Conservation (phyloP, 345 rosid genomes). For the thale cress (Arabidopsis thaliana) region TAIR10.1 NC_003070.9:4196501-4197000, state of each 20-base stretch:
- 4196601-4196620: slow-evolving; percentile 46
- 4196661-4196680: slow-evolving; percentile 21
- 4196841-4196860: slow-evolving; percentile 22
- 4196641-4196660: slow-evolving; percentile 32
- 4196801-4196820: slow-evolving; percentile 26
- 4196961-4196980: neutral
- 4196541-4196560: slow-evolving; percentile 36
- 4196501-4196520: slow-evolving; percentile 89
- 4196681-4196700: slow-evolving; percentile 40
- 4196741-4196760: slow-evolving; percentile 4
- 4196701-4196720: slow-evolving; percentile 37
- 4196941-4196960: neutral
- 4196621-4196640: slow-evolving; percentile 26
- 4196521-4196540: slow-evolving; percentile 60
- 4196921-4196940: neutral
- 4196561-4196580: slow-evolving; percentile 42
- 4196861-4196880: neutral
- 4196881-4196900: neutral
- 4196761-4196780: neutral
- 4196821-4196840: slow-evolving; percentile 36
- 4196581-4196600: slow-evolving; percentile 38
- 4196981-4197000: neutral
- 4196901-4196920: neutral
- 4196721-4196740: neutral
- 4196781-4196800: slow-evolving; percentile 11